Evolutionary conservation across 805 yeast genomes (phyloP).

Genomic region (Schwanniomyces vanrijiae): DNA sequence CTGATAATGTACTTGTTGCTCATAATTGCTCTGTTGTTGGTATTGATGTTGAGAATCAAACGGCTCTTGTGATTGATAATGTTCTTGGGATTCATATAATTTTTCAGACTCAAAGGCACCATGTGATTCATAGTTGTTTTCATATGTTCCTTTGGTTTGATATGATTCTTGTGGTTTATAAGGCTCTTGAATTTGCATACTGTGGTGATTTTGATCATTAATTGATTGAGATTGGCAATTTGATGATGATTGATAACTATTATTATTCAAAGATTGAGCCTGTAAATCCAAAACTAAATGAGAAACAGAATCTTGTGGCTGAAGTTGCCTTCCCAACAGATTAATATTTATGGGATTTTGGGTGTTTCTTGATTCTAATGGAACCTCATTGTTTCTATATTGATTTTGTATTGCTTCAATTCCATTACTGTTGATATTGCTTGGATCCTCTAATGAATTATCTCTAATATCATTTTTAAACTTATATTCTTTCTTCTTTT

Average conservation of each 20-base stretch:
- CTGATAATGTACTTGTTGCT: neutral
- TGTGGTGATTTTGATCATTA: neutral
- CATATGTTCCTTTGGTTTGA: neutral
- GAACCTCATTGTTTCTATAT: neutral
- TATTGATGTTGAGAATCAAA: neutral
- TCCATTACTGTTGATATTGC: too few species aligned
- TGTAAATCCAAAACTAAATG: neutral
- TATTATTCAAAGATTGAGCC: too few species aligned
- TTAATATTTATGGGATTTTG: neutral
- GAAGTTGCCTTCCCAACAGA: too few species aligned
- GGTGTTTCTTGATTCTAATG: neutral
- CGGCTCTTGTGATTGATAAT: neutral
- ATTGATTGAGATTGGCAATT: neutral
- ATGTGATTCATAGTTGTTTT: neutral
- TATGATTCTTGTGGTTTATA: neutral
- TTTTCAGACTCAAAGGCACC: neutral
- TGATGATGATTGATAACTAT: neutral
- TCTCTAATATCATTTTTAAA: too few species aligned
- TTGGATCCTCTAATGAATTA: too few species aligned
- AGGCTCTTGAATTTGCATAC: neutral
- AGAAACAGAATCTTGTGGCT: neutral
- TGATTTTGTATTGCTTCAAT: neutral
- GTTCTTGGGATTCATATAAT: neutral
- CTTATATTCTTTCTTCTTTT: neutral
- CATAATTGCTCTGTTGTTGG: neutral